Percentiles rank a stretch among this genome's conserved stretches.
Evolutionary conservation across 2,329 filamentous ascomycete genomes (phyloP).

Genomic region (Aspergillus ustus): DNA sequence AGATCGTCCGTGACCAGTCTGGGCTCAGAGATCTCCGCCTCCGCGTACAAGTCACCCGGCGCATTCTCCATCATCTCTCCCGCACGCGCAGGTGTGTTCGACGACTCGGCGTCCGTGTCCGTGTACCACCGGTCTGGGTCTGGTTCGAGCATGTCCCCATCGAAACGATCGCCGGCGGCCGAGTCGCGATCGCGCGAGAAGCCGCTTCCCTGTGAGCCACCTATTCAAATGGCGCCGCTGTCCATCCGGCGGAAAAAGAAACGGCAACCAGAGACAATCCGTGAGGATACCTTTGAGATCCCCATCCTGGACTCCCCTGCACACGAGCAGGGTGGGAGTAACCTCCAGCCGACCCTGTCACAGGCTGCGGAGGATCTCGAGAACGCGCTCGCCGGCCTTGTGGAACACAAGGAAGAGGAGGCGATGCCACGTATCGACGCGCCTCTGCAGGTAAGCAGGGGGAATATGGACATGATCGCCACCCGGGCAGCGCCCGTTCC

Average conservation of each 20-base stretch:
- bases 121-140: constrained; percentile 14
- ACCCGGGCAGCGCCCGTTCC: constrained; percentile 37
- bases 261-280: constrained; percentile 8
- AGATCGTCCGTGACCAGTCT: constrained; percentile 41
- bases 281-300: constrained; percentile 10
- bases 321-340: constrained; percentile 16
- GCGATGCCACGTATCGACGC: constrained; percentile 28
- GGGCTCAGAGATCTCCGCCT: constrained; percentile 30
- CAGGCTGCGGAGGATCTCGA: constrained; percentile 45
- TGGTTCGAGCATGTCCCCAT: constrained; percentile 21
- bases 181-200: constrained; percentile 43
- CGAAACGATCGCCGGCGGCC: constrained; percentile 25
- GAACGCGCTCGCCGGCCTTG: constrained; percentile 35
- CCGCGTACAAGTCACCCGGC: constrained; percentile 25
- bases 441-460: constrained; percentile 40
- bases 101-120: constrained; percentile 30
- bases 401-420: constrained; percentile 16
- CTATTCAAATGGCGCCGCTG: constrained; percentile 35
- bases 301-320: constrained; percentile 3
- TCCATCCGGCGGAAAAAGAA: constrained; percentile 25
- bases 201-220: constrained; percentile 45
- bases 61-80: constrained; percentile 34
- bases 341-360: constrained; percentile 31
- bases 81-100: constrained; percentile 37
- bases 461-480: constrained; percentile 39